These are phyloP conservation scores for Spiromyces aspiralis DNA, from an alignment of 371 early-diverging fungal genomes.

Conservation along the genomic window DNA sequence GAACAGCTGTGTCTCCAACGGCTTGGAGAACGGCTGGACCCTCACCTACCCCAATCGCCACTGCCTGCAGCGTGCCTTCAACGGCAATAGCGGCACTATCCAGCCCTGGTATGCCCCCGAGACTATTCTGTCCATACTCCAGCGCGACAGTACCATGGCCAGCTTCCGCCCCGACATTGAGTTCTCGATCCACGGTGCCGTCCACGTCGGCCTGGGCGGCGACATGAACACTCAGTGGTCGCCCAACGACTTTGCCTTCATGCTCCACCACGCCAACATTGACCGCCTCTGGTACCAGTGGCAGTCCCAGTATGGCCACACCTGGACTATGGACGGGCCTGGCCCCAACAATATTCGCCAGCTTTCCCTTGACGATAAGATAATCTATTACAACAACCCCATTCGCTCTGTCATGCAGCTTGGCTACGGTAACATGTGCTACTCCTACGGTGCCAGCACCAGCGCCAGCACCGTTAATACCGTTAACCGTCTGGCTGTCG, in stretches of 20 bases:
- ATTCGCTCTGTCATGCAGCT: slow-evolving; percentile 20
- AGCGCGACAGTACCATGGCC: slow-evolving; percentile 11
- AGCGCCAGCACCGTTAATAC: neutral
- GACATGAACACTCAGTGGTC: slow-evolving; percentile 25
- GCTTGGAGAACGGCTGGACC: slow-evolving; percentile 15
- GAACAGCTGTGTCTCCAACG: slow-evolving; percentile 21
- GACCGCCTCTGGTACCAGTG: slow-evolving; percentile 31
- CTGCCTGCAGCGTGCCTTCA: slow-evolving; percentile 26
- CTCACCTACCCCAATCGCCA: slow-evolving; percentile 21
- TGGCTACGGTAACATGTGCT: slow-evolving; percentile 25
- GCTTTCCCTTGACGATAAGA: slow-evolving; percentile 4
- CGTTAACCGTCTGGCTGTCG: neutral
- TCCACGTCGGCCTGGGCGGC: slow-evolving; percentile 29
- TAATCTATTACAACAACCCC: slow-evolving; percentile 4
- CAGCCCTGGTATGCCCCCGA: slow-evolving; percentile 28
- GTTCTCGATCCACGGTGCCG: slow-evolving; percentile 26
- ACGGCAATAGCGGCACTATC: slow-evolving; percentile 20
- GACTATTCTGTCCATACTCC: slow-evolving; percentile 15
- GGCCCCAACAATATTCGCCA: slow-evolving; percentile 8
- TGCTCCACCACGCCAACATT: slow-evolving; percentile 30
- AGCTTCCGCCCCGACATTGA: slow-evolving; percentile 25
- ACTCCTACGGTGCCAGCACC: slow-evolving; percentile 11
- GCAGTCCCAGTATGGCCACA: slow-evolving; percentile 16
- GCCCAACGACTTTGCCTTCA: slow-evolving; percentile 32
- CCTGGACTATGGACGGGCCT: slow-evolving; percentile 15